Base-by-base conservation (phyloP, 1,139 yeast genomes). In the Torulaspora pretoriensis region DNA sequence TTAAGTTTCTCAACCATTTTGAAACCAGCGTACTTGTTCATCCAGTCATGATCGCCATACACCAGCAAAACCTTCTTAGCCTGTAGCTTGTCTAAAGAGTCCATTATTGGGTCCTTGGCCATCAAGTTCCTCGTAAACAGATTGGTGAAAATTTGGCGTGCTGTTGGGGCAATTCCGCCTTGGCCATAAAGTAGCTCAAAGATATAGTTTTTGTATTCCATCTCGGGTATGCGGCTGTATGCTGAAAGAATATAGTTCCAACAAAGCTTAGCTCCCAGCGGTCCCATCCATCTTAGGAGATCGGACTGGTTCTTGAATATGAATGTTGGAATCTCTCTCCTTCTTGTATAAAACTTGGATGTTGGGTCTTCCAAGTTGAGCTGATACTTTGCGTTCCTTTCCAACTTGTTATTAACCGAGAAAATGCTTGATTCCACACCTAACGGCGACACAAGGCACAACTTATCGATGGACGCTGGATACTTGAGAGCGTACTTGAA, bases 31-130 rank as follows among this genome's bases (percentile, higher is more conserved):
- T 74, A 77, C 2, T 76, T 70, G 59, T 85, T 84, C 96, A 89
- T 89, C 76, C 92, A 89, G 61, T 89, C 97, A 53, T 72, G 78
- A 53, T 83, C 81, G 0, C 97, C 97, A 61, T 88, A 89, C 30
- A 87, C 63, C 65, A 89, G 72, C 55, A 78, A 63, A 1, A 77
- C 59, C 23, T 77, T 71, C 31, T 77, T 76, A 23, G 72, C 71
- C 29, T 68, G 59, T 26, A 77, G 58, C 1, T 63, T 54, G 1
- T 64, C 59, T 29, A 83, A 70, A 47, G 84, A 76, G 59, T 88
- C 95, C 51, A 77, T 69, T 46, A 88, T 71, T 1, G 96, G 96
- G 66, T 80, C 75, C 49, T 81, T 75, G 12, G 90, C 87, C n/a
- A 82, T 77, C 9, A 89, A 43, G 10, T 53, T 49, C 29, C 53